phyloP scores from a whole-genome alignment of 1,284 basidiomycete species.

The Vanrija sp. region DNA sequence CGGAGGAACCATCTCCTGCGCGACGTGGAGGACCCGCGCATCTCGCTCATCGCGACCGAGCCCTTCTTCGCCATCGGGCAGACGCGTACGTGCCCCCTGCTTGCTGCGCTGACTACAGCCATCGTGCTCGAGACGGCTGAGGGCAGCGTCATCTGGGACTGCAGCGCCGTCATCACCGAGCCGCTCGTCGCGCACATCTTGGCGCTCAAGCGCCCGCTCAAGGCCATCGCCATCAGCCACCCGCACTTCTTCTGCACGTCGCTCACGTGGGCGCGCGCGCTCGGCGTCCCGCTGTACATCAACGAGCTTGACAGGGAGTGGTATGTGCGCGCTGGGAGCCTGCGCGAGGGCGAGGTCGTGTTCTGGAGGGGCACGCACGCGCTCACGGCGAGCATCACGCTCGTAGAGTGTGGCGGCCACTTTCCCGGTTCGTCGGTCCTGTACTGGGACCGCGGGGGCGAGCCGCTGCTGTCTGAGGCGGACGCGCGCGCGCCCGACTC shows the following conservation, averaged over 20 bases:
- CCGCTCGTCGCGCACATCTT: constrained; percentile 28
- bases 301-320: constrained; percentile 38
- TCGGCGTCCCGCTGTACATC: constrained; percentile 41
- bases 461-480: constrained; percentile 25
- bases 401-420: constrained; percentile 47
- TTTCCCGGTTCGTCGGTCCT: constrained; percentile 45
- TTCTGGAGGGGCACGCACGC: constrained; percentile 29
- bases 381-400: constrained; percentile 27
- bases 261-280: constrained; percentile 42
- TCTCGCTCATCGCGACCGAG: constrained; percentile 34
- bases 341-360: constrained; percentile 25
- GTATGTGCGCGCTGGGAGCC: constrained; percentile 34
- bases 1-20: constrained; percentile 27
- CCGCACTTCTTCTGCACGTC: constrained; percentile 48
- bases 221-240: constrained; percentile 46
- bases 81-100: constrained; percentile 33
- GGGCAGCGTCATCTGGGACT: constrained; percentile 48
- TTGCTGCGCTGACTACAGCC: constrained; percentile 21
- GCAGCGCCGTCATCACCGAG: constrained; percentile 36
- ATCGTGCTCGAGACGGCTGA: constrained; percentile 38
- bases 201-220: constrained; percentile 28
- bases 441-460: constrained; percentile 43
- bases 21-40: constrained; percentile 37
- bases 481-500: constrained; percentile 27
- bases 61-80: constrained; percentile 44